Percentiles rank a stretch among this genome's conserved stretches.
Conservation (phyloP, 371 early-diverging fungal genomes). For the Syncephalastrum contaminatum region DNA sequence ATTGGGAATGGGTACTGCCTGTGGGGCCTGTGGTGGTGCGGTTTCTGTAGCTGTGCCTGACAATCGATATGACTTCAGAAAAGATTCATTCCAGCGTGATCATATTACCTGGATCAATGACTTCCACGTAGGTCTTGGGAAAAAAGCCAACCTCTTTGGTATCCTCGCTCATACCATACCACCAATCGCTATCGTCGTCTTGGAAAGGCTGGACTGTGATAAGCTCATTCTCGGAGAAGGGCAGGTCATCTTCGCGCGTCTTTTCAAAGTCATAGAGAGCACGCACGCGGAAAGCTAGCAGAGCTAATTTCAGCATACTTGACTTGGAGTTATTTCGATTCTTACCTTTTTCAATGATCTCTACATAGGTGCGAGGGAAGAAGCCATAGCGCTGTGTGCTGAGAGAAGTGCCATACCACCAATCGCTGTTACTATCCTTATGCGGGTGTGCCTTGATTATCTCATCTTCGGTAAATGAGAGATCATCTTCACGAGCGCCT, state of each 20-base stretch:
- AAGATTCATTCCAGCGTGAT: not conserved
- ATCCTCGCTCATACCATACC: constrained; percentile 44
- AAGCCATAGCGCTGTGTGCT: constrained; percentile 34
- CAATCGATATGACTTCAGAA: no score
- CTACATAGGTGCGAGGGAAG: constrained; percentile 48
- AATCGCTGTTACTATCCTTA: constrained; percentile 46
- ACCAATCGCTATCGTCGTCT: constrained; percentile 48
- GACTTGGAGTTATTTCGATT: not conserved
- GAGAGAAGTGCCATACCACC: constrained; percentile 48
- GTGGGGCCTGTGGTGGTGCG: not conserved
- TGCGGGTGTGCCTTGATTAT: constrained; percentile 53
- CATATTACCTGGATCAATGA: constrained; percentile 28
- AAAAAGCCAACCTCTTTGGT: constrained; percentile 39
- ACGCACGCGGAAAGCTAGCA: constrained; percentile 42
- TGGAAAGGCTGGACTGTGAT: constrained; percentile 52
- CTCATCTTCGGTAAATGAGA: constrained; percentile 44
- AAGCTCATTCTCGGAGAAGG: constrained; percentile 41
- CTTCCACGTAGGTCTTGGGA: constrained; percentile 40
- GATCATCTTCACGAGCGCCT: constrained; percentile 48
- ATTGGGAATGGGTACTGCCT: not conserved
- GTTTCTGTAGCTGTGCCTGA: not conserved
- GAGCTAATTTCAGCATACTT: not conserved
- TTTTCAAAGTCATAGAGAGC: constrained; percentile 44
- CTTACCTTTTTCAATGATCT: constrained; percentile 45
- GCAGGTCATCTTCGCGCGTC: constrained; percentile 43